Evolutionary conservation across 2,329 filamentous ascomycete genomes (phyloP), one percentile per base, ranked within the genome.

Genomic region (Ilyonectria robusta): DNA sequence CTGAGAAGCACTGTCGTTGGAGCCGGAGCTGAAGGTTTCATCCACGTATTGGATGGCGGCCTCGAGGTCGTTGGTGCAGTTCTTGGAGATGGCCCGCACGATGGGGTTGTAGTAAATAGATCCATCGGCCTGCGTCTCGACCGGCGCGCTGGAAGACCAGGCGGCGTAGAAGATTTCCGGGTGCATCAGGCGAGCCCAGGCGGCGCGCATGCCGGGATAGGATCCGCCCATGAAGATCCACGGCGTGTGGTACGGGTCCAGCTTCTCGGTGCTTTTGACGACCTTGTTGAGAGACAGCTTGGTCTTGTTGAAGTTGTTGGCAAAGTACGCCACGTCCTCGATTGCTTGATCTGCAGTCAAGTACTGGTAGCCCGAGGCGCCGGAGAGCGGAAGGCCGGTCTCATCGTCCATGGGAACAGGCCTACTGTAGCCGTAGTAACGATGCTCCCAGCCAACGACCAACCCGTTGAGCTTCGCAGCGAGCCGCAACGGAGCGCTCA

Each of bases 201-300:
- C 84, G 3, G 85, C 76, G 7, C 87, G 78, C 8, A 84, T 85
- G 40, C 86, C 86, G 35, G 83, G 83, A 67, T 88, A 88, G 3
- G 84, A 86, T 8, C 84, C 86, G 8, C 86, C 86, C 23, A 83
- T 77, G 35, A 86, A 76, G n/a, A 88, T 81, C 86, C 86, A 88
- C 0, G 86, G 85, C 15, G 84, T 83, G 29, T 82, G 78, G 17
- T 80, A 75, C 9, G 83, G 81, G 44, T 83, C 67, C 17, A 71
- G 44, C 13, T 58, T 58, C 6, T 61, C 21, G 0, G 67, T 82
- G 63, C 78, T 82, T 51, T 69, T 74, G 44, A 75, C 72, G 55
- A 78, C 75, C 1, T 75, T 75, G 60, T 84, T 83, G 64, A 84
- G 85, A 0, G 81, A 78, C 13, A 86, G 76, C 17, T 80, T 69